Evolutionary conservation across 2,329 filamentous ascomycete genomes (phyloP).

Genomic region (Pseudocercospora cruenta): DNA sequence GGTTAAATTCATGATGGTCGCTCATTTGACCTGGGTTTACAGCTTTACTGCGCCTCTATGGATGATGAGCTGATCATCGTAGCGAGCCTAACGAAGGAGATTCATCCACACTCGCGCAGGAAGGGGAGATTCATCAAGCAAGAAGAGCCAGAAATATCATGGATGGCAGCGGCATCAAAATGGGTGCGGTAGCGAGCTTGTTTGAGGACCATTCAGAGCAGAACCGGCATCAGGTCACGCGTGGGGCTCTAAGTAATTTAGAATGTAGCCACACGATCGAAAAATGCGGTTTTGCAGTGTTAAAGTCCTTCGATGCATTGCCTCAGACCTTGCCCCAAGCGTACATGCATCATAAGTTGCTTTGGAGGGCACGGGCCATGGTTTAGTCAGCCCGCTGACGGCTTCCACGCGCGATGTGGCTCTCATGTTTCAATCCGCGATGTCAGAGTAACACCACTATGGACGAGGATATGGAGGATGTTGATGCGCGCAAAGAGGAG

Average conservation of each 20-base stretch:
- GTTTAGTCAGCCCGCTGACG: background rate
- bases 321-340: background rate
- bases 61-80: background rate
- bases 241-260: background rate
- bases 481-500: conserved; percentile 21
- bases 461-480: conserved; percentile 23
- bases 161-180: background rate
- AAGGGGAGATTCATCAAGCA: background rate
- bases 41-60: background rate
- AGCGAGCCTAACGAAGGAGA: background rate
- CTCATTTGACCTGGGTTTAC: background rate
- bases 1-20: background rate
- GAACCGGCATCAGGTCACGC: background rate
- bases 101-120: background rate
- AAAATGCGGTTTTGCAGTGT: background rate
- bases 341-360: no score
- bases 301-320: background rate
- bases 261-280: background rate
- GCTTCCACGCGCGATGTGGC: background rate
- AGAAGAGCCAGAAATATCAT: background rate
- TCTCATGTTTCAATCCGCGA: background rate
- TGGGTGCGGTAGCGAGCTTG: background rate
- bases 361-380: background rate
- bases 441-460: background rate
- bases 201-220: background rate